These are phyloP conservation scores for Papiliotrema fonsecae DNA, from an alignment of 1,284 basidiomycete species.

Conservation along the genomic window DNA sequence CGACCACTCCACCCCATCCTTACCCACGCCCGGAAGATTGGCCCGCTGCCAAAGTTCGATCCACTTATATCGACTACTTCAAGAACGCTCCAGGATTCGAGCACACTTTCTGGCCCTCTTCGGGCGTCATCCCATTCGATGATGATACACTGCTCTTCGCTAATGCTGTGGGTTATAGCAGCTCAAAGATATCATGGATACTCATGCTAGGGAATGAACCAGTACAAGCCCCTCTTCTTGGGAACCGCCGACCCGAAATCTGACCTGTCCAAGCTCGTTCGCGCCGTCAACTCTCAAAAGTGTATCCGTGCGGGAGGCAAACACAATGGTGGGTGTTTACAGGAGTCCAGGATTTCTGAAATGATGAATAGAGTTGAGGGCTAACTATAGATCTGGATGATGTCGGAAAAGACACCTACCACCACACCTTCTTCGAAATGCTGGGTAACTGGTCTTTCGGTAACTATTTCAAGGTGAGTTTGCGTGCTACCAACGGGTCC, in stretches of 20 bases:
- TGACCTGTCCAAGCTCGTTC: constrained; percentile 81
- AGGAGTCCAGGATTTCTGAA: not conserved
- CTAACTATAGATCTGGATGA: constrained; percentile 77
- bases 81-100: constrained; percentile 54
- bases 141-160: constrained; percentile 95
- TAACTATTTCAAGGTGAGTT: constrained; percentile 90
- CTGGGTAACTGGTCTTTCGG: constrained; percentile 99
- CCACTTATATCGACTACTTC: constrained; percentile 78
- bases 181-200: too few relatives aligned
- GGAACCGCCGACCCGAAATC: constrained; percentile 91
- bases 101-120: constrained; percentile 91
- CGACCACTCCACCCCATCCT: constrained; percentile 35
- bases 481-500: not conserved
- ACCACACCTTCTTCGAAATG: constrained; percentile 98
- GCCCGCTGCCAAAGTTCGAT: constrained; percentile 65
- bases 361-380: not conserved
- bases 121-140: constrained; percentile 91
- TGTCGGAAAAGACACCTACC: constrained; percentile 80
- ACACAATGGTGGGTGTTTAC: constrained; percentile 70
- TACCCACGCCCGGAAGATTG: constrained; percentile 53
- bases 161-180: constrained; percentile 62
- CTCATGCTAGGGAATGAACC: constrained; percentile 91
- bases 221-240: constrained; percentile 96
- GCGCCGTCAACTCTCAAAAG: constrained; percentile 94
- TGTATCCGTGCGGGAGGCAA: constrained; percentile 98